Conservation (phyloP, 1,139 yeast genomes). For the Maudiozyma humilis region DNA sequence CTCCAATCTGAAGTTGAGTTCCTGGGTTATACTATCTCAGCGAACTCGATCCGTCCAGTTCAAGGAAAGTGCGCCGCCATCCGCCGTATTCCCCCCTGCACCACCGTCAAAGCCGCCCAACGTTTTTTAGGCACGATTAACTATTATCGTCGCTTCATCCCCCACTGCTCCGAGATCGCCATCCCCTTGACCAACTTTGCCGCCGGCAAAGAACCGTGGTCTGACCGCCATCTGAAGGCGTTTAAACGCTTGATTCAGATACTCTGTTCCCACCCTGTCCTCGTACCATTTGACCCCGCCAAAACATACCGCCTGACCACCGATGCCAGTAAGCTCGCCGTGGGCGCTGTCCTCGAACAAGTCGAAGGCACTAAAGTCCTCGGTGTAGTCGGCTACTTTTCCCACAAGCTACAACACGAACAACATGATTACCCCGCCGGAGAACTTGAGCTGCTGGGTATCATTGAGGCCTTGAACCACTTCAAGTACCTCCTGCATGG, state of each 20-base stretch:
- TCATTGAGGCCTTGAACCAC: slow-evolving; percentile 11
- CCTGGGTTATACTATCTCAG: slow-evolving; percentile 9
- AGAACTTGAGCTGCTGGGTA: slow-evolving; percentile 13
- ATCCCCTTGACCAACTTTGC: slow-evolving; percentile 8
- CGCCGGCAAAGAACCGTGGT: slow-evolving; percentile 4
- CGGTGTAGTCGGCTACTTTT: slow-evolving; percentile 14
- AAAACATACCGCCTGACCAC: slow-evolving; percentile 12
- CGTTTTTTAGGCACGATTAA: neutral
- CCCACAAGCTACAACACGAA: no score
- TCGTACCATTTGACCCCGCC: slow-evolving; percentile 10
- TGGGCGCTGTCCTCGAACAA: slow-evolving; percentile 18
- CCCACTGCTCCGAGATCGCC: slow-evolving; percentile 7
- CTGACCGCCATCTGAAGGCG: neutral
- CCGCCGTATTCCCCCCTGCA: neutral
- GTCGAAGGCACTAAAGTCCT: slow-evolving; percentile 6
- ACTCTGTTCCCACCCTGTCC: slow-evolving; percentile 9
- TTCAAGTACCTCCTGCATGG: slow-evolving; percentile 13
- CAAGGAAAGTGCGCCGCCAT: slow-evolving; percentile 4
- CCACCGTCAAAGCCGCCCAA: neutral
- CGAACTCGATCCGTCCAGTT: slow-evolving; percentile 10
- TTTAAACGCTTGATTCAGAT: neutral
- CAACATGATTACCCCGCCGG: slow-evolving; percentile 11
- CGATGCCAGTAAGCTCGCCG: slow-evolving; percentile 13
- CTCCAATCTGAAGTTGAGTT: neutral
- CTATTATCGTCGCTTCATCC: neutral